phyloP scores from a whole-genome alignment of 1,284 basidiomycete genomes.

The Irpex sp. region DNA sequence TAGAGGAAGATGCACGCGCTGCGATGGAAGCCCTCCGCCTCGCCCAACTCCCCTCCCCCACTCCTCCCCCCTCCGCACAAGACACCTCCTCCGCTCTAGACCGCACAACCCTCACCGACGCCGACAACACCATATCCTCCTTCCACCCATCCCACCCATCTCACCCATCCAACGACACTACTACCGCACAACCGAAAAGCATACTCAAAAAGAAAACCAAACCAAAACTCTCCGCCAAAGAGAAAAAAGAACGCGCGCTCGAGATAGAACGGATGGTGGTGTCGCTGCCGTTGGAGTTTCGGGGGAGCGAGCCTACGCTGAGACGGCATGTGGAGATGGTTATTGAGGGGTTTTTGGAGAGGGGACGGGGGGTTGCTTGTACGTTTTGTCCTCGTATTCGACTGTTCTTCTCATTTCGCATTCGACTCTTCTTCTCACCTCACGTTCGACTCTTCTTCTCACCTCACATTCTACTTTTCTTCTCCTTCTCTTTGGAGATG shows the following conservation, averaged over 20 bases:
- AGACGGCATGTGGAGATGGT: constrained; percentile 77
- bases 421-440: no score
- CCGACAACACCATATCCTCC: no score
- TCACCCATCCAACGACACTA: no score
- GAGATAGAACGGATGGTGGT: constrained; percentile 74
- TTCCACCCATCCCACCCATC: no score
- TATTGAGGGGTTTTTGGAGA: constrained; percentile 65
- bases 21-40: constrained; percentile 25
- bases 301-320: constrained; percentile 81
- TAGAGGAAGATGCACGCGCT: constrained; percentile 32
- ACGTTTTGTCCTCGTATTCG: background rate
- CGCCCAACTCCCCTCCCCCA: constrained; percentile 16
- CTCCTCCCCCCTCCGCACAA: constrained; percentile 9
- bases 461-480: no score
- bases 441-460: no score
- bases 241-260: constrained; percentile 79
- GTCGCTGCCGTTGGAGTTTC: constrained; percentile 85
- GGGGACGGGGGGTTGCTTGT: constrained; percentile 55
- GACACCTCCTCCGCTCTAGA: constrained; percentile 38
- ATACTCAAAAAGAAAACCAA: constrained; percentile 63
- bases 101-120: constrained; percentile 22
- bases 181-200: no score
- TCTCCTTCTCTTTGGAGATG: no score
- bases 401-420: background rate
- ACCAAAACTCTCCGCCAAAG: constrained; percentile 70